Evolutionary conservation across 257 asterid species (phyloP), one percentile per base, ranked within the genome.

Genomic region (Nicotiana undulata): DNA sequence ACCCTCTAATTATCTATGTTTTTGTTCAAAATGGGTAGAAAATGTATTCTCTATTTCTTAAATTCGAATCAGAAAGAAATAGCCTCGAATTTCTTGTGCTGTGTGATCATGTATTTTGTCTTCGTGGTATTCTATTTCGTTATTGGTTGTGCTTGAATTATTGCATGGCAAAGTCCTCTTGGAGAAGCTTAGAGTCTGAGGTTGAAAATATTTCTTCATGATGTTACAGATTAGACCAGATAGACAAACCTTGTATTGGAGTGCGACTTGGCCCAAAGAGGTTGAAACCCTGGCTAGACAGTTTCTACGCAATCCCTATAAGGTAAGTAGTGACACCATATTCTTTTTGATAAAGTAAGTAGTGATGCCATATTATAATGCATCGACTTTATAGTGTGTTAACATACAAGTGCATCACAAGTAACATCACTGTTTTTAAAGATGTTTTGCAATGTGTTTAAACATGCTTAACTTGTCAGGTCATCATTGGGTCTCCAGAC

Each of bases 191-290:
- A 8, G 13, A 44, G 56, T 55, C 15, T 51, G 77, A 64, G 60
- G 44, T 79, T 63, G 10, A 64, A 34, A 46, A 16, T 63, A 6
- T 79, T 49, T 28, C n/a, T 15, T 37, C 3, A 63, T 80, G 61
- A 63, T 74, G 46, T 34, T 84, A 85, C 92, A 94, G 98, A 90
- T 90, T 83, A 92, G 98, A 81, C 97, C 97, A 22, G 98, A 94
- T 81, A 93, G 98, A 85, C 98, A 94, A 82, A 94, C 98, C 84
- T 83, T 94, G 90, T 94, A 91, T 87, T 94, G 98, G 98, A 94
- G 98, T 86, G 98, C 98, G 80, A 94, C 97, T 81, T 94, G 98
- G 97, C 98, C 98, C 22, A 91, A 84, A 88, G 98, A 93, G 86
- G 98, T 94, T 20, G 97, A 94, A 87, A 75, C 87, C 75, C 85